Conservation (phyloP, 352 stramenopile genomes). For the Pythium plurisporium region DNA sequence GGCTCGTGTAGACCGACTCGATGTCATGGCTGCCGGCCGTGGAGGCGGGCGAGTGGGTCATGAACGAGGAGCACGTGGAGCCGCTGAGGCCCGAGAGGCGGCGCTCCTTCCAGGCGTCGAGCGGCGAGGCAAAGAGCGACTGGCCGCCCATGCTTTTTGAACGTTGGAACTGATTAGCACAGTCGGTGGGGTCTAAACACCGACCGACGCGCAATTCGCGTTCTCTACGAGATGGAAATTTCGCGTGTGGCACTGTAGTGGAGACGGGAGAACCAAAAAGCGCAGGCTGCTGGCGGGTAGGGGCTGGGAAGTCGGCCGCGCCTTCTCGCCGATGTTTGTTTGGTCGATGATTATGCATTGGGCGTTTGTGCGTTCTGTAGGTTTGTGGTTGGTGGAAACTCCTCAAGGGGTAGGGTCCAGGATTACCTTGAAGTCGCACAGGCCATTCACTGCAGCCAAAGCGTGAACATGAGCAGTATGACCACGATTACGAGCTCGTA, state of each 20-base stretch:
- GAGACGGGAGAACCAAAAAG: background rate
- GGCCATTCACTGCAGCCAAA: slow-evolving; percentile 7
- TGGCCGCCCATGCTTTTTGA: slow-evolving; percentile 11
- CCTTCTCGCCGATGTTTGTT: background rate
- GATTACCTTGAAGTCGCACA: slow-evolving; percentile 21
- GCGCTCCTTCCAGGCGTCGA: slow-evolving; percentile 30
- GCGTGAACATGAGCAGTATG: slow-evolving; percentile 12
- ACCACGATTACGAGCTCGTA: slow-evolving; percentile 9
- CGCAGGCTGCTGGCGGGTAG: background rate
- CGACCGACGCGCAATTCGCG: background rate
- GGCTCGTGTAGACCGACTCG: slow-evolving; percentile 20
- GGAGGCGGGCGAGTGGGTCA: slow-evolving; percentile 14
- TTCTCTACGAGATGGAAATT: slow-evolving; percentile 2
- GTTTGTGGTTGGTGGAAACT: slow-evolving; percentile 8
- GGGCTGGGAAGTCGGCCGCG: too few relatives aligned
- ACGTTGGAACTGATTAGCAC: background rate
- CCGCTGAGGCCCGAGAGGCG: slow-evolving; percentile 46
- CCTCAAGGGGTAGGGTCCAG: background rate
- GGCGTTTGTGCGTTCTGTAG: slow-evolving; percentile 1
- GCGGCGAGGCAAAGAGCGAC: slow-evolving; percentile 7
- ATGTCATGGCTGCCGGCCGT: slow-evolving; percentile 12
- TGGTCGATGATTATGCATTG: slow-evolving; percentile 13
- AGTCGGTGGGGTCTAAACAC: background rate
- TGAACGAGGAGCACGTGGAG: slow-evolving; percentile 43
- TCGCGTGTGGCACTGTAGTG: background rate